These are phyloP conservation scores for Triticum urartu DNA, from an alignment of 176 grass and related monocot genomes.

Conservation along the genomic window DNA sequence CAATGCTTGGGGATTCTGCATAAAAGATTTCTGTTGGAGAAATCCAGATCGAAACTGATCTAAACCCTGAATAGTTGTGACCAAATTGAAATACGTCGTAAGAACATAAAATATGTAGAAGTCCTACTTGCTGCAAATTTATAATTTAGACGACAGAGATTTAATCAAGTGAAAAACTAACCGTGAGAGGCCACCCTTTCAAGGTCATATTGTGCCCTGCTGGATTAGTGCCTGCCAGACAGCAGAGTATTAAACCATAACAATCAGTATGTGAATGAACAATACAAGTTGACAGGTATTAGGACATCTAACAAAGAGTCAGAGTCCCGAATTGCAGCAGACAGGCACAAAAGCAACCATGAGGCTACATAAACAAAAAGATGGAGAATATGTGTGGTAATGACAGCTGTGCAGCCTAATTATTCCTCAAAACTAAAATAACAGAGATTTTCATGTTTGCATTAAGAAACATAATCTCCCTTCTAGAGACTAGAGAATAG, in stretches of 20 bases:
- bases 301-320: conserved; percentile 5
- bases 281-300: conserved; percentile 7
- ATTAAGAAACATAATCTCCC: too few relatives aligned
- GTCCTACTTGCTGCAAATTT: conserved; percentile 6
- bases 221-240: conserved; percentile 57
- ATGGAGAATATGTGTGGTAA: conserved; percentile 4
- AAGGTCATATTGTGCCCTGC: conserved; percentile 66
- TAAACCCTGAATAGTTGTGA: conserved; percentile 59
- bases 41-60: conserved; percentile 80
- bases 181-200: conserved; percentile 78
- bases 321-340: background rate
- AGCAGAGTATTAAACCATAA: background rate
- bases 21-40: conserved; percentile 76
- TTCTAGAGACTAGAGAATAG: too few relatives aligned
- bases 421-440: background rate
- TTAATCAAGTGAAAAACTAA: conserved; percentile 39
- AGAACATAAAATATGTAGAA: conserved; percentile 4
- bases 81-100: background rate
- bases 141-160: conserved; percentile 17
- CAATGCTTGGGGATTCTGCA: conserved; percentile 63
- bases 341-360: background rate
- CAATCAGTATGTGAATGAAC: background rate
- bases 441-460: background rate
- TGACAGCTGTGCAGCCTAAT: background rate
- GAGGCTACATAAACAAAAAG: background rate